Evolutionary conservation across 768 basidiomycete species (phyloP), one percentile per base, ranked within the genome.

Genomic region (Termitomyces sp.): DNA sequence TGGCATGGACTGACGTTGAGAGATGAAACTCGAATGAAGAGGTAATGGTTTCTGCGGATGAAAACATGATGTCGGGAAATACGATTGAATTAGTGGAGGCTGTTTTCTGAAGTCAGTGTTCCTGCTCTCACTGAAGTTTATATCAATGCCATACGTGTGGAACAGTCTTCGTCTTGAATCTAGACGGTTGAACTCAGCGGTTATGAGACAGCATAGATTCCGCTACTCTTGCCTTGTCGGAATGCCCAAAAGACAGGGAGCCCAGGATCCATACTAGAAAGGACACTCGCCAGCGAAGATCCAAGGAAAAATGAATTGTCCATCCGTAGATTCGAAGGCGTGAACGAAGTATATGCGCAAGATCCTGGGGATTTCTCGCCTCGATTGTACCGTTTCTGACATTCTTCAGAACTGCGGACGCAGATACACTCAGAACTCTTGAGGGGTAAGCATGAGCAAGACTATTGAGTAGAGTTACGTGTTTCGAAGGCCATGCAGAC

Each of bases 401-500:
- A 51, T 71, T 72, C 24, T 68, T 53, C 33, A 82, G 55, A 56
- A 84, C 63, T 40, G 67, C 63, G 30, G 70, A 64, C 3, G 79
- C 59, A 44, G 75, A 69, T 40, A 80, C 44, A 5, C 58, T 51
- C 50, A 80, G 57, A 1, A 62, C 61, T 20, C 67, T 66, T 47
- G 65, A 60, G 27, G 53, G 50, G 32, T 51, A 16, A 32, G 54
- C 55, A 32, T 32, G 56, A 30, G 39, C 53, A 33, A 62, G 49
- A 44, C 58, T 48, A 40, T 68, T 61, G 49, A 77, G 70, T 32
- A 74, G 66, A 48, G 56, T 36, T 40, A 68, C 62, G 62, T 81
- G 76, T 33, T 70, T 68, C 20, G 62, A 63, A 10, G 80, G 74
- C 80, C 79, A 81, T 42, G 78, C 71, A n/a, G 74, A 74, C 44